Evolutionary conservation across 208 protist genomes (phyloP), one percentile per base, ranked within the genome.

Genomic region (Plasmodiophora brassicae): DNA sequence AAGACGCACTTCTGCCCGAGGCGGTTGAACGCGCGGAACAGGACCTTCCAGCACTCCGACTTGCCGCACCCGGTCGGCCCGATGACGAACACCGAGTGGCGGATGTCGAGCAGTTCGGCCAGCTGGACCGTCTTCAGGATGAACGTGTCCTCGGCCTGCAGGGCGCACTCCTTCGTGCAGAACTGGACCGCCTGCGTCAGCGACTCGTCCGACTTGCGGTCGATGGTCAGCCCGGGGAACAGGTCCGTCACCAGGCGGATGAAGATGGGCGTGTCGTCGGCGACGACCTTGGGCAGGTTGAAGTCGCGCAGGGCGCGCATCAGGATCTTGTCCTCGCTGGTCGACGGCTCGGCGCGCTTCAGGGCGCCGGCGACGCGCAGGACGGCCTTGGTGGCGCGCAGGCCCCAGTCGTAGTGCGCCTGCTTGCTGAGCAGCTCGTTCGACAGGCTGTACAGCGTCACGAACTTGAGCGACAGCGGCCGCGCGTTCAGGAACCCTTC

Each of bases 321-420:
- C 85, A 99, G 94, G 46, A 98, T 96, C 88, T 96, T 96, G 45
- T 97, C 95, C 94, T 99, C 97, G 0, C 95, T 94, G 41, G 97
- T 91, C 44, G 96, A 94, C 10, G 96, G 96, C 87, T 98, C 96
- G 50, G 95, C 96, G 89, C 96, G 95, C 92, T 98, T 97, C 41
- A 98, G 93, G 22, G 94, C 94, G 90, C 98, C 98, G 85, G 97
- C 97, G 90, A 98, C 97, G 90, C 96, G 96, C 41, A 98, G 92
- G 88, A 98, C 97, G 45, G 97, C 97, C 91, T 98, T 99, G n/a
- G 98, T 97, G 0, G 97, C 98, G 89, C 98, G 95, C 60, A 99
- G 93, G 92, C 97, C 97, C 97, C 97, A 99, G 93, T 99, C 97
- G 92, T 99, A 99, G 92, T 99, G 97, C 86, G 97, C 94, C 90